Evolutionary conservation across 164 flowering plant genomes (phyloP).

Genomic region (Tetracentron sinense): DNA sequence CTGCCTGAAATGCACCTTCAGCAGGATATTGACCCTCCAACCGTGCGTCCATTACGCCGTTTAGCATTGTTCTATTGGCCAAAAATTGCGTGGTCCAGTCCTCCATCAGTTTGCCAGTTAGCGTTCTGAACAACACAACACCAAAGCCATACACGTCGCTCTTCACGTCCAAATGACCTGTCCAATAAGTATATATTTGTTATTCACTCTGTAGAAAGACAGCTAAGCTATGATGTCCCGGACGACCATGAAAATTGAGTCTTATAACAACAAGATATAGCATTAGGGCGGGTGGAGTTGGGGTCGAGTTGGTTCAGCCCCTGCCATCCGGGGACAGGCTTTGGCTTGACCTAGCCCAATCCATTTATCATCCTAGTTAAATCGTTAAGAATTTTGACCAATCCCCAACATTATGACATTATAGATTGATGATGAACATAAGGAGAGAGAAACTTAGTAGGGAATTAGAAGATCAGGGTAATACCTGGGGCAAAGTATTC

Average conservation of each 20-base stretch:
- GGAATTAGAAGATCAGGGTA: background rate
- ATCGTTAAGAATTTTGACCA: too few relatives aligned
- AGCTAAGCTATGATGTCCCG: too few relatives aligned
- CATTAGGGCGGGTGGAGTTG: too few relatives aligned
- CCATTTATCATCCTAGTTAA: too few relatives aligned
- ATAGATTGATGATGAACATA: background rate
- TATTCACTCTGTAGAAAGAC: background rate
- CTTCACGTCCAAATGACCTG: slow-evolving; percentile 88
- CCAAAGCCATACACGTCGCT: slow-evolving; percentile 92
- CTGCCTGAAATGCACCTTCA: slow-evolving; percentile 47
- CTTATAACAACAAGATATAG: too few relatives aligned
- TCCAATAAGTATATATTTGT: background rate
- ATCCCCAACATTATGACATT: background rate
- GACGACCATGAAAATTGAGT: background rate
- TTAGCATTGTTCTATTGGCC: slow-evolving; percentile 42
- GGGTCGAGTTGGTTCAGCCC: too few relatives aligned
- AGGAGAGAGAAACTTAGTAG: background rate
- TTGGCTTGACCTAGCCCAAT: too few relatives aligned
- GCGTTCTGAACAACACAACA: slow-evolving; percentile 70
- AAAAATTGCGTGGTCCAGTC: slow-evolving; percentile 74
- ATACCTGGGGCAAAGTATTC: slow-evolving; percentile 91
- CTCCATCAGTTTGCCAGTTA: slow-evolving; percentile 68
- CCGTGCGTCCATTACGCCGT: slow-evolving; percentile 48
- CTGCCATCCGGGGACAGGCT: too few relatives aligned
- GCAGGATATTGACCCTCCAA: slow-evolving; percentile 56